phyloP scores from a whole-genome alignment of 2,329 filamentous ascomycete genomes.

The Colletotrichum sp. region DNA sequence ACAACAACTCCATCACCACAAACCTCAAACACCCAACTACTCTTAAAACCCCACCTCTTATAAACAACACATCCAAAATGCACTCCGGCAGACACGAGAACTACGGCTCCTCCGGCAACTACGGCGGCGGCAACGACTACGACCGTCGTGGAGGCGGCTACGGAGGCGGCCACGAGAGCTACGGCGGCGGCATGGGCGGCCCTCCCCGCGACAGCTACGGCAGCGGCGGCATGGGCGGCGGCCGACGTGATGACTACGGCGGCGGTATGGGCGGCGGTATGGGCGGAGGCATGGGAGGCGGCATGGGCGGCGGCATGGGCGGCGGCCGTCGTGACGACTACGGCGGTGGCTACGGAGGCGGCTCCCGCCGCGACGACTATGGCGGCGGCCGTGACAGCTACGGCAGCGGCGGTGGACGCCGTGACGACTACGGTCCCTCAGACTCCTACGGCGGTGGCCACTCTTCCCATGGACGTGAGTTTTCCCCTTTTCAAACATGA shows the following conservation, averaged over 20 bases:
- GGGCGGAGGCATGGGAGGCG: background rate
- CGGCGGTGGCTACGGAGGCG: background rate
- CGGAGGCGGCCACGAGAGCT: background rate
- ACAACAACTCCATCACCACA: background rate
- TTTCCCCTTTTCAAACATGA: background rate
- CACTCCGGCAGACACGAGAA: conserved; percentile 15
- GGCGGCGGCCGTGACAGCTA: background rate
- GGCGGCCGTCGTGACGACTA: background rate
- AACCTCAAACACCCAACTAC: background rate
- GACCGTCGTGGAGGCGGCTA: background rate
- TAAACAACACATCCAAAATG: background rate
- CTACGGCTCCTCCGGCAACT: conserved; percentile 12
- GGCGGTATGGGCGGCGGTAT: background rate
- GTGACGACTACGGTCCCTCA: background rate
- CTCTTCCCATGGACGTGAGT: conserved; percentile 5
- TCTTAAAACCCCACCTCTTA: background rate
- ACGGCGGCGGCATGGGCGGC: background rate
- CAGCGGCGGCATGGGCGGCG: background rate
- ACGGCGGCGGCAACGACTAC: background rate
- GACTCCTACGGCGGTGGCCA: background rate
- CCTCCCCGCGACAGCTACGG: background rate
- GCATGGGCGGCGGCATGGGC: background rate
- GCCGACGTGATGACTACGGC: background rate
- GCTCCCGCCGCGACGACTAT: background rate
- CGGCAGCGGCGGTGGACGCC: background rate